Evolutionary conservation across 352 stramenopile genomes (phyloP).

Genomic region (Phytophthora europaea): DNA sequence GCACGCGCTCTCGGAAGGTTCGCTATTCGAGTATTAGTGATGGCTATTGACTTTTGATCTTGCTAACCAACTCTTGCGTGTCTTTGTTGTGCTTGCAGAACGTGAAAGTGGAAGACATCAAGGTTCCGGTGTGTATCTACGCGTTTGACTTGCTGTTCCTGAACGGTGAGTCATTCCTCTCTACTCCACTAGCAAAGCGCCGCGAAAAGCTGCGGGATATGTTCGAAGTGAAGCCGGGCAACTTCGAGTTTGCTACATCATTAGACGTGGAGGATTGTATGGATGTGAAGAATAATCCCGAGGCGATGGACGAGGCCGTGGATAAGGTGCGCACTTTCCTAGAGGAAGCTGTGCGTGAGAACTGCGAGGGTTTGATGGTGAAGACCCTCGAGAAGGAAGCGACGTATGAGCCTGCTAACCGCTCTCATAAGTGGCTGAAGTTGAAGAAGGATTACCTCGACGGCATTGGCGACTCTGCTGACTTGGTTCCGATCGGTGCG

Average conservation of each 20-base stretch:
- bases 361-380: constrained; percentile 99
- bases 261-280: constrained; percentile 90
- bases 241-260: constrained; percentile 96
- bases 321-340: constrained; percentile 94
- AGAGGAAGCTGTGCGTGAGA: constrained; percentile 93
- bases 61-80: constrained; percentile 1
- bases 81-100: constrained; percentile 47
- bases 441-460: constrained; percentile 99
- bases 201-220: constrained; percentile 92
- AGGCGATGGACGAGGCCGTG: constrained; percentile 91
- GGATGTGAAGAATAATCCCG: constrained; percentile 85
- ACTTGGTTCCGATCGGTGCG: constrained; percentile 99
- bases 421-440: constrained; percentile 99
- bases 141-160: constrained; percentile 99
- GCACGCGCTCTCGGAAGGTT: constrained; percentile 96
- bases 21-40: constrained; percentile 11
- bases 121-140: constrained; percentile 94
- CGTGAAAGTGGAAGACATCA: constrained; percentile 91
- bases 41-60: neutral
- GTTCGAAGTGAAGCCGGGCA: constrained; percentile 94
- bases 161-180: constrained; percentile 96
- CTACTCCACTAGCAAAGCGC: constrained; percentile 91
- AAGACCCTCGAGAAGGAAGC: constrained; percentile 98
- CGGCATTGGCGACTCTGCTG: constrained; percentile 97
- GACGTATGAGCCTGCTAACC: constrained; percentile 98